Evolutionary conservation across 1,284 basidiomycete species (phyloP), one percentile per base, ranked within the genome.

Genomic region (Inonotus obliquus): DNA sequence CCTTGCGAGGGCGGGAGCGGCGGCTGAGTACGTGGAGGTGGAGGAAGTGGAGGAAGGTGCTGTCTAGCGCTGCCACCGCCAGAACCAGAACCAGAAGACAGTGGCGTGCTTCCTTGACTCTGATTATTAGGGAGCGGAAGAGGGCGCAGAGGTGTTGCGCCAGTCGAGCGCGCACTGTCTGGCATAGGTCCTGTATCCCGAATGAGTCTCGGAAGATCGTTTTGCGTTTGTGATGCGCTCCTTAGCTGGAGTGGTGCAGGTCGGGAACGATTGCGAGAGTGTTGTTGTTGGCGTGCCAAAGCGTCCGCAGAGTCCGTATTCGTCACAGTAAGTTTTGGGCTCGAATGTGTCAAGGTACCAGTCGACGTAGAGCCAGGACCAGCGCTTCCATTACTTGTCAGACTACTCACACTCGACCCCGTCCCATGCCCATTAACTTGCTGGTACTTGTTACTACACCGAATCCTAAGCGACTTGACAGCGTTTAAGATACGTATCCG

Each of bases 401-500:
- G 69, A 17, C 59, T 60, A 23, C 60, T 58, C 2, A 53, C 48
- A 25, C 54, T 62, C 35, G 45, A 38, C 27, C 23, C 21, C 27
- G 52, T 47, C 4, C 44, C 54, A 27, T 62, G 60, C n/a, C 32
- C 58, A 54, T 11, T 44, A 2, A 35, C 51, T 5, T 37, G 47
- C n/a, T 23, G 25, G 19, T 52, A 57, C 32, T n/a, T 55, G 10
- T 39, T 38, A 35, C 56, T 68, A 27, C 70, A 70, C n/a, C 67
- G 62, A 19, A 85, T 82, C 37, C 94, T 79, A 5, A 98, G 79
- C 9, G 78, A 74, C 70, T 94, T 94, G 65, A 98, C 89, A 0
- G 86, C 95, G 60, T 86, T 89, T 17, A 92, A 70, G 57, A 98
- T 89, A 69, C 92, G 84, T 17, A 97, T 85, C 56, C 94, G 78